Percentiles rank a stretch among this genome's conserved stretches.
These are phyloP conservation scores for Emericellopsis terricola DNA, from an alignment of 495 filamentous ascomycete genomes.

Conservation along the genomic window DNA sequence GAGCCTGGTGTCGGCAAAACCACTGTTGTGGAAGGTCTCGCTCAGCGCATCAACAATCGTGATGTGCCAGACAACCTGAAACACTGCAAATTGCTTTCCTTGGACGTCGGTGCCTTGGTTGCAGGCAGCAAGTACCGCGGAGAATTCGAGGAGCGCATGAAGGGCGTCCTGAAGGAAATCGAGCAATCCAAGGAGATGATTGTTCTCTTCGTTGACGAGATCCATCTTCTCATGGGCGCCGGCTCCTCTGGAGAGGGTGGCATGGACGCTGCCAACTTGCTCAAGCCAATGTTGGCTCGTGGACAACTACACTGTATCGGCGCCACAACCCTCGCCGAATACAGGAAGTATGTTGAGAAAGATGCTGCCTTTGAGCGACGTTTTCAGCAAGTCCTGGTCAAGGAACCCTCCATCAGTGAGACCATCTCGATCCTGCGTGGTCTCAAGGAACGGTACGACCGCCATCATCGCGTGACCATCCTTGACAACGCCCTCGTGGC, in stretches of 20 bases:
- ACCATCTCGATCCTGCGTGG: slow-evolving; percentile 95
- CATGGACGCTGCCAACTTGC: slow-evolving; percentile 94
- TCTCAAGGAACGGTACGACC: slow-evolving; percentile 91
- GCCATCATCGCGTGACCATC: slow-evolving; percentile 95
- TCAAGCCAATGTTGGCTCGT: slow-evolving; percentile 93
- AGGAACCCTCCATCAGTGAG: slow-evolving; percentile 74
- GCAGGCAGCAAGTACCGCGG: slow-evolving; percentile 95
- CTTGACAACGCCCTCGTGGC: slow-evolving; percentile 82
- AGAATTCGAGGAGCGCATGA: slow-evolving; percentile 98
- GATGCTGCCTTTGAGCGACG: slow-evolving; percentile 94
- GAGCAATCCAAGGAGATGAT: slow-evolving; percentile 93
- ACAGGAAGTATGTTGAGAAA: slow-evolving; percentile 98
- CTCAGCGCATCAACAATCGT: slow-evolving; percentile 81
- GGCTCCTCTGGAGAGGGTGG: slow-evolving; percentile 86
- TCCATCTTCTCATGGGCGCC: slow-evolving; percentile 95
- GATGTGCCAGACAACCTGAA: slow-evolving; percentile 94
- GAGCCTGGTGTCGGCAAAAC: slow-evolving; percentile 98
- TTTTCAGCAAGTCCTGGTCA: slow-evolving; percentile 94
- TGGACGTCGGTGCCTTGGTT: slow-evolving; percentile 88
- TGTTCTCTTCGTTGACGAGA: slow-evolving; percentile 94
- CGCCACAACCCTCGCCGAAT: slow-evolving; percentile 85
- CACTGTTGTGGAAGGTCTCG: slow-evolving; percentile 93
- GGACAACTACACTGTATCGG: slow-evolving; percentile 96
- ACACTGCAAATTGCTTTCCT: slow-evolving; percentile 77
- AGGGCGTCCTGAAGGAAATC: slow-evolving; percentile 94